Conservation (phyloP, 176 grass and related monocot genomes). For the Elaeis guineensis region DNA sequence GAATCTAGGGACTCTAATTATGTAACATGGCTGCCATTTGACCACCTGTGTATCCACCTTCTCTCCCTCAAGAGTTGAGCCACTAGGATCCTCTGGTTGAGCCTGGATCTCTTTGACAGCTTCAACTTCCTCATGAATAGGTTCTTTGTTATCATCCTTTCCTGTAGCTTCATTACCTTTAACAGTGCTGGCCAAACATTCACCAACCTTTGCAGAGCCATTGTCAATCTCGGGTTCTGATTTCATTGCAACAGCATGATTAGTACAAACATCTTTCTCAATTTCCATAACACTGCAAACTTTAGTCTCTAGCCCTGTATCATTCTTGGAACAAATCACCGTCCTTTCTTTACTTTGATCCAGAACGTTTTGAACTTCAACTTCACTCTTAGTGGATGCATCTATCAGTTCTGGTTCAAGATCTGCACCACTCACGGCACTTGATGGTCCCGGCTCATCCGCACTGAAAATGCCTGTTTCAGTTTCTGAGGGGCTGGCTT, state of each 20-base stretch:
- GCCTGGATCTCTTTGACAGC: constrained; percentile 7
- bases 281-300: neutral
- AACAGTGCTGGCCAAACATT: constrained; percentile 20
- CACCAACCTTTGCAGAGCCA: constrained; percentile 25
- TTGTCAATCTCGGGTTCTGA: constrained; percentile 8
- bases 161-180: constrained; percentile 10
- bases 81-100: constrained; percentile 18
- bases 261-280: constrained; percentile 2
- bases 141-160: constrained; percentile 14
- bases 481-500: neutral
- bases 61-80: constrained; percentile 8
- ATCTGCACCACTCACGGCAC: neutral
- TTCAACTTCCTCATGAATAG: constrained; percentile 14
- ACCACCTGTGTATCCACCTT: constrained; percentile 28
- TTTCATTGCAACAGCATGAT: constrained; percentile 32
- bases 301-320: neutral
- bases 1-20: constrained; percentile 61
- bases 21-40: constrained; percentile 23
- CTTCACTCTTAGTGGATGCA: neutral
- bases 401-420: neutral
- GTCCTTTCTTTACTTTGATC: neutral
- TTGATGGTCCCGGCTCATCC: neutral
- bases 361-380: neutral
- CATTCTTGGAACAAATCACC: neutral
- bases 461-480: neutral